A percentile compares a stretch with the other conserved stretches of the same genome.
Conservation (phyloP, 306 rosid species). For the Begonia peltatifolia region DNA sequence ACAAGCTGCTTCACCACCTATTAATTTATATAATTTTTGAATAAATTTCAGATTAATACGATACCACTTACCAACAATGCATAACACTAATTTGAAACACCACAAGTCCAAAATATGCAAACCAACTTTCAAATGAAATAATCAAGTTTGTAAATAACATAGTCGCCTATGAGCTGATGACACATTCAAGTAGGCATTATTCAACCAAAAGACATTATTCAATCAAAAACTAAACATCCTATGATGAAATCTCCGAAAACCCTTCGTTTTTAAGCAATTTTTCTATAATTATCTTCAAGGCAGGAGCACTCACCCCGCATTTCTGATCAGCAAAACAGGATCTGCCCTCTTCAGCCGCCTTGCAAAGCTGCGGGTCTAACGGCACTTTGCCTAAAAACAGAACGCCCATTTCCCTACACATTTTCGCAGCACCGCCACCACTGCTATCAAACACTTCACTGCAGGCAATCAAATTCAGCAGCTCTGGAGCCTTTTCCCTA, state of each 20-base stretch:
- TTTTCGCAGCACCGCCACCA: slow-evolving; percentile 69
- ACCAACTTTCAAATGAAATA: too few relatives aligned
- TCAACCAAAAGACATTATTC: too few relatives aligned
- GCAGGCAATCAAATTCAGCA: slow-evolving; percentile 39
- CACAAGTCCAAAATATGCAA: too few relatives aligned
- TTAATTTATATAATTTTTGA: too few relatives aligned
- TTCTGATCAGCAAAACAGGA: slow-evolving; percentile 64
- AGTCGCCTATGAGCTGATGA: too few relatives aligned
- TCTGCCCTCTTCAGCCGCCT: slow-evolving; percentile 87
- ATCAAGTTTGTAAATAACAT: too few relatives aligned
- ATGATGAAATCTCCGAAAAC: slow-evolving; percentile 20
- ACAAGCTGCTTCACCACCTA: too few relatives aligned
- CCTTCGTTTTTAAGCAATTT: slow-evolving; percentile 41
- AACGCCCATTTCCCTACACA: slow-evolving; percentile 71
- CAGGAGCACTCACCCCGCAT: slow-evolving; percentile 55
- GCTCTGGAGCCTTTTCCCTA: slow-evolving; percentile 57
- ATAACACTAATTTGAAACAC: too few relatives aligned
- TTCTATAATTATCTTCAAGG: slow-evolving; percentile 57
- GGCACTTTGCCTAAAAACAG: slow-evolving; percentile 88
- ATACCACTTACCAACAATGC: too few relatives aligned
- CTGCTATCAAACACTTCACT: slow-evolving; percentile 80
- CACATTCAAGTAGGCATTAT: too few relatives aligned
- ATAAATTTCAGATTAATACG: too few relatives aligned
- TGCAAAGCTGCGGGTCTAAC: slow-evolving; percentile 78
- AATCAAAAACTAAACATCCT: slow-evolving; percentile 7